Evolutionary conservation across 108 stramenopile species (phyloP), one percentile per base, ranked within the genome.

Genomic region (Cyclostephanos invisitatus): DNA sequence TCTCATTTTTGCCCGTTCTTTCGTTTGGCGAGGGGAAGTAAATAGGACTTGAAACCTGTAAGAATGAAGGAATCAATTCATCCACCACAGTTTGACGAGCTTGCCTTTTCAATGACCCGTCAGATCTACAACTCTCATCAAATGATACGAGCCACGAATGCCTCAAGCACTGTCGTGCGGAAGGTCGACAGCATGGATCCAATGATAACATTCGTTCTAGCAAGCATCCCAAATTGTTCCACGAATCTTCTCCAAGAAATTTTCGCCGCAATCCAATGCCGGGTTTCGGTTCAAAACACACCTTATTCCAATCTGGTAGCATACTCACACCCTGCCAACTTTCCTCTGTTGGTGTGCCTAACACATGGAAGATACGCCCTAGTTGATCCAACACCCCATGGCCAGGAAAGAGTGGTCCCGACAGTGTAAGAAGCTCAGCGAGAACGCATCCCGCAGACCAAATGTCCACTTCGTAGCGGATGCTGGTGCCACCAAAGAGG

Each of bases 311-410:
- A 78, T 94, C 86, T 35, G 87, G 89, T 49, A 84, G 62, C 21
- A 48, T 10, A 47, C 28, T 40, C 57, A 83, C 84, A 50, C 46
- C 62, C 17, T 80, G 87, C 92, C 90, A 93, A 47, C 48, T 75
- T 18, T 77, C 58, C 25, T 83, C 85, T 10, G 56, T 72, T 12
- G 91, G 90, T 9, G 93, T 90, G 17, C 93, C 93, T 70, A 91
- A 72, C 1, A 77, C 50, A 50, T 67, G 22, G 57, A 86, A 91
- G 14, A 90, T 86, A 10, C 81, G 67, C 14, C 74, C 67, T 4
- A 94, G 62, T 62, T 94, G 93, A 68, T 87, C 93, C 55, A 94
- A 58, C 10, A 82, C 88, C 71, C 79, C 89, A 24, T 67, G 63
- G 17, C 89, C 91, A 22, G 71, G 78, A 64, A 86, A 88, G 2